Conservation (phyloP, 495 filamentous ascomycete species). For the Venustampulla echinocandica region DNA sequence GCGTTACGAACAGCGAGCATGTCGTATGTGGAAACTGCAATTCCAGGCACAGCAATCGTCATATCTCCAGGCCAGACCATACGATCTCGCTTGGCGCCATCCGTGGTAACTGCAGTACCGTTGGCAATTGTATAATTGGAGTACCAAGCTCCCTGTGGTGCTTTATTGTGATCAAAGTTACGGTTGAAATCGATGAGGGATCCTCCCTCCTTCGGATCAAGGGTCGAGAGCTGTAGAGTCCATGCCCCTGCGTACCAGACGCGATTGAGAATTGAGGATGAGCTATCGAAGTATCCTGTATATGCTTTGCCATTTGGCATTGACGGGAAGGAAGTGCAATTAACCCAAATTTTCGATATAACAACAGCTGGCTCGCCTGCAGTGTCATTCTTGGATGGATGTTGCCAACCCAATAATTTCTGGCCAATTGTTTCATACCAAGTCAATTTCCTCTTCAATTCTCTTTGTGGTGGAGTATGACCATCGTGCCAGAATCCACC, state of each 20-base stretch:
- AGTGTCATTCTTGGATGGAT: slow-evolving; percentile 6
- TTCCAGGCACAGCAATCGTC: slow-evolving; percentile 37
- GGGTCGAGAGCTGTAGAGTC: slow-evolving; percentile 49
- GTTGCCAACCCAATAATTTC: slow-evolving; percentile 15
- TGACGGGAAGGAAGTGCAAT: slow-evolving; percentile 31
- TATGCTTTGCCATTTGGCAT: slow-evolving; percentile 32
- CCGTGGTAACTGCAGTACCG: slow-evolving; percentile 41
- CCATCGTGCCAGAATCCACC: slow-evolving; percentile 18
- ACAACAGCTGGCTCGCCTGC: slow-evolving; percentile 15
- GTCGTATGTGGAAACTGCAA: slow-evolving; percentile 38
- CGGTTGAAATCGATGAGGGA: slow-evolving; percentile 37
- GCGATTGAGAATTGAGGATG: slow-evolving; percentile 40
- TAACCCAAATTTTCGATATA: slow-evolving; percentile 28
- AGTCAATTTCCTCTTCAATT: slow-evolving; percentile 1
- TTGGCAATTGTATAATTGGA: slow-evolving; percentile 41
- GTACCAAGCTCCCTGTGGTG: slow-evolving; percentile 31
- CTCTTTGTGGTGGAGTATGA: not conserved
- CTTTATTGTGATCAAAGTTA: slow-evolving; percentile 26
- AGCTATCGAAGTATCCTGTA: slow-evolving; percentile 40
- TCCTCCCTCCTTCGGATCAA: slow-evolving; percentile 40
- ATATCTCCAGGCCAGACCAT: slow-evolving; percentile 49
- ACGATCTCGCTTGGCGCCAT: slow-evolving; percentile 51
- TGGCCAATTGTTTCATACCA: slow-evolving; percentile 13
- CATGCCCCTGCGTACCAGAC: slow-evolving; percentile 60
- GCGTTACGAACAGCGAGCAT: slow-evolving; percentile 36